phyloP scores from a whole-genome alignment of 305 asterid species.

The Fraxinus greggii region DNA sequence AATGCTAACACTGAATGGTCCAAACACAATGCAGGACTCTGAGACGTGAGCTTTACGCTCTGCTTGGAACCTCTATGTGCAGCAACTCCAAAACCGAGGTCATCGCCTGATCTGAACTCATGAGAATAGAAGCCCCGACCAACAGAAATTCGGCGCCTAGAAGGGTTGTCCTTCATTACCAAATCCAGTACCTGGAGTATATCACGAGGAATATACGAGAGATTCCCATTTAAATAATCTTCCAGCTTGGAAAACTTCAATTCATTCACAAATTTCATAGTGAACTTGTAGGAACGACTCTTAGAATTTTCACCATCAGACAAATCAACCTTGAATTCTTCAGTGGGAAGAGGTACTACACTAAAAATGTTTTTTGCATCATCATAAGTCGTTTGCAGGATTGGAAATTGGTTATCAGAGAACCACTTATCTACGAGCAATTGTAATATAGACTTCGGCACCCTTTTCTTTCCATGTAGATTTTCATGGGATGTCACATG shows the following conservation, averaged over 20 bases:
- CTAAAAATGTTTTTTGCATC: conserved; percentile 68
- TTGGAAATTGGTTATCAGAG: conserved; percentile 26
- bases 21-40: conserved; percentile 53
- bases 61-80: conserved; percentile 56
- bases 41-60: conserved; percentile 57
- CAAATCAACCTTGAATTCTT: conserved; percentile 33
- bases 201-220: conserved; percentile 48
- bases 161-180: conserved; percentile 69
- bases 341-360: conserved; percentile 42
- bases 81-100: conserved; percentile 43
- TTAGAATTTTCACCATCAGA: conserved; percentile 41
- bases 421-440: conserved; percentile 45
- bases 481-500: conserved; percentile 22
- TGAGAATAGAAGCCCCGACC: conserved; percentile 46
- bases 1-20: conserved; percentile 53
- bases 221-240: conserved; percentile 44
- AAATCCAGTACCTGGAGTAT: conserved; percentile 60
- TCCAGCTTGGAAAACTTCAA: conserved; percentile 41
- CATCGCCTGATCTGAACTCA: conserved; percentile 16
- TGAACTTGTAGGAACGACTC: conserved; percentile 34
- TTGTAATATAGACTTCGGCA: conserved; percentile 36
- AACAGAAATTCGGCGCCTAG: conserved; percentile 28
- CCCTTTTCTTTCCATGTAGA: conserved; percentile 20
- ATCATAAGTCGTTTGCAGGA: conserved; percentile 43
- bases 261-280: conserved; percentile 42